A percentile compares a stretch with the other conserved stretches of the same genome.
These are phyloP conservation scores for Clohesyomyces aquaticus DNA, from an alignment of 495 filamentous ascomycete species.

Conservation along the genomic window DNA sequence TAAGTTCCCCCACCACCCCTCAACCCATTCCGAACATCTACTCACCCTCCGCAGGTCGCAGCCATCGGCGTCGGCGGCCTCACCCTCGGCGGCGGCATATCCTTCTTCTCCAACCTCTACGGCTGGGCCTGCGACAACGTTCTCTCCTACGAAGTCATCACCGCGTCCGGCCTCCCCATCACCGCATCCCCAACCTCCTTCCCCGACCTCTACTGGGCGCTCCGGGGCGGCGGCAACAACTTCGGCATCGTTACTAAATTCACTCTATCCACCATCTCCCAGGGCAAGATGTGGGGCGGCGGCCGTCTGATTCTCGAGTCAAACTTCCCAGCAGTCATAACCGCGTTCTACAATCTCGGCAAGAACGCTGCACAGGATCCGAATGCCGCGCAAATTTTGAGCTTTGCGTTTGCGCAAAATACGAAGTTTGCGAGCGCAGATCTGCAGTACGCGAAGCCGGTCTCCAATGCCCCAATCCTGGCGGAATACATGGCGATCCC, in stretches of 20 bases:
- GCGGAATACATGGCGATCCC: constrained; percentile 51
- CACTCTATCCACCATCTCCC: constrained; percentile 24
- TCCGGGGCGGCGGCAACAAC: constrained; percentile 55
- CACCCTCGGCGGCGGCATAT: constrained; percentile 51
- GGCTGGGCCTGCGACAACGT: constrained; percentile 46
- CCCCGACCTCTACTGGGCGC: constrained; percentile 57
- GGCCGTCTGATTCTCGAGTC: constrained; percentile 54
- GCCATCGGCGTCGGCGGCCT: constrained; percentile 65
- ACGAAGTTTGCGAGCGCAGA: constrained; percentile 46
- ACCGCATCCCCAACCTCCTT: constrained; percentile 47
- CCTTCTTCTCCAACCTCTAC: constrained; percentile 32
- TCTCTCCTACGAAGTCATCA: constrained; percentile 67
- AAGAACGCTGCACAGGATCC: constrained; percentile 47
- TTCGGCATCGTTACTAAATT: constrained; percentile 51
- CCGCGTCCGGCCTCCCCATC: constrained; percentile 53
- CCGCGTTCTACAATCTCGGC: constrained; percentile 50
- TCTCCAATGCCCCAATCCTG: constrained; percentile 37
- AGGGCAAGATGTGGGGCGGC: constrained; percentile 34
- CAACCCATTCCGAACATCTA: background rate
- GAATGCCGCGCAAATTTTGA: constrained; percentile 54
- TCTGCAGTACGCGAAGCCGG: constrained; percentile 51
- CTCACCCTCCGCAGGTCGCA: constrained; percentile 15
- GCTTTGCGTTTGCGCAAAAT: constrained; percentile 45
- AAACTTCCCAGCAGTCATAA: constrained; percentile 40
- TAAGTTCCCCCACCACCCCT: constrained; percentile 17